Base-by-base conservation (phyloP, 108 stramenopile species). In the Parmales sp. region DNA sequence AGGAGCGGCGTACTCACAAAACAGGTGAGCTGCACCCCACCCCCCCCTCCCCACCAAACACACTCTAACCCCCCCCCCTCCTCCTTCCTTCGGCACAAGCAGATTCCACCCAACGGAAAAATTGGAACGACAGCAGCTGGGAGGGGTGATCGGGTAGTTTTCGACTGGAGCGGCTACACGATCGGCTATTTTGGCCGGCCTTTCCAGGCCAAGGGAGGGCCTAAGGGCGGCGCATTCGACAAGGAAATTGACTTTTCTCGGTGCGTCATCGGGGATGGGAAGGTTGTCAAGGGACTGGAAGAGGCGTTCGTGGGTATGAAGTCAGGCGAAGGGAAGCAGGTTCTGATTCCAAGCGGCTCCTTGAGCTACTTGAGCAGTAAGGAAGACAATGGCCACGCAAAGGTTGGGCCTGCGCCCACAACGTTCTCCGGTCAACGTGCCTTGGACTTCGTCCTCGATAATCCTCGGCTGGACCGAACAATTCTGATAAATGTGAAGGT, bases 91-190 rank as follows among this genome's bases (percentile, higher is more conserved):
- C n/a, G n/a, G n/a, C n/a, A n/a, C n/a, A n/a, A n/a, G n/a, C n/a
- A n/a, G n/a, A n/a, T n/a, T n/a, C n/a, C n/a, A n/a, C n/a, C 77
- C 34, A 48, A 70, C 0, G 90, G 88, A 34, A 74, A n/a, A 1
- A 82, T 69, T 13, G 63, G 13, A 0, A 23, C 64, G 9, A 67
- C 38, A 23, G 80, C 64, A 22, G 72, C 69, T 0, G 50, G 63
- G 1, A 65, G 67, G 36, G 90, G 90, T 16, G 90, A 91, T 80
- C 76, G 90, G 20, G 91, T 93, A 1, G 93, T 95, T 9, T 91
- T 89, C 67, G 93, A 97, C 69, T 97, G 95, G 95, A 86, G 85
- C 50, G 95, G 95, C 31, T 94, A 96, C 78, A 96, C 92, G 5
- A 94, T 95, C 72, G 93, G 93, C 38, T 91, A 91, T 64, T 90